Conservation (phyloP, 2,329 filamentous ascomycete species). For the Diaporthe sp. region DNA sequence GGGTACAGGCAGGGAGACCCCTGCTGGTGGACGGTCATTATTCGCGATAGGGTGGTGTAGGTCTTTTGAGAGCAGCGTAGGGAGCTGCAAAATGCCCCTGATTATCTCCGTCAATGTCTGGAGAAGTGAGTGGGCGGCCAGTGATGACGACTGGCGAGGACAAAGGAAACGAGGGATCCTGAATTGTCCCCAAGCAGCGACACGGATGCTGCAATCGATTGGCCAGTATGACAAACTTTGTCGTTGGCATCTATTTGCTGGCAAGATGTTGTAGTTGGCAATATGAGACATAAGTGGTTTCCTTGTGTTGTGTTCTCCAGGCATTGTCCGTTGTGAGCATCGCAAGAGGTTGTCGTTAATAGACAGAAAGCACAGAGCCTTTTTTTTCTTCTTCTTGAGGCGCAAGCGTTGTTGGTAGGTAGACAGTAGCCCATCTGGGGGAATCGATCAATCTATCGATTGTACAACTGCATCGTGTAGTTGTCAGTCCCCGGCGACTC, state of each 20-base stretch:
- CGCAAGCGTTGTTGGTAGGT: slow-evolving; percentile 26
- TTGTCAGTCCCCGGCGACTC: not conserved
- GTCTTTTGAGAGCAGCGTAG: not conserved
- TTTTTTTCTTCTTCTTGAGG: slow-evolving; percentile 33
- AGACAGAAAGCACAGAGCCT: slow-evolving; percentile 37
- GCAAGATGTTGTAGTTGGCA: slow-evolving; percentile 12
- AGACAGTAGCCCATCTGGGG: slow-evolving; percentile 40
- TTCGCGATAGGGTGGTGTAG: not conserved
- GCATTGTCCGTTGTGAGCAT: not conserved
- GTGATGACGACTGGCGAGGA: not conserved
- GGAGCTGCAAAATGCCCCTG: not conserved
- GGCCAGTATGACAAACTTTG: not conserved
- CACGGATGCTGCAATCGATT: not conserved
- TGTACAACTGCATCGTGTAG: slow-evolving; percentile 23
- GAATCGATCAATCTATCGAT: slow-evolving; percentile 30
- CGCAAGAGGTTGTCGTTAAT: slow-evolving; percentile 37
- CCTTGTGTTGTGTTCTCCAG: slow-evolving; percentile 21
- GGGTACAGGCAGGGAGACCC: not conserved
- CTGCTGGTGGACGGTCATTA: not conserved
- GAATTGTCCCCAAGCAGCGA: not conserved
- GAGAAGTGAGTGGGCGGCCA: not conserved
- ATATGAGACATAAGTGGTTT: slow-evolving; percentile 25
- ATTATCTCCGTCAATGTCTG: not conserved
- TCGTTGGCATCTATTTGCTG: not conserved
- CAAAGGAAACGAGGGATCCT: not conserved